Evolutionary conservation across 306 rosid species (phyloP), one percentile per base, ranked within the genome.

Genomic region (Benincasa hispida): DNA sequence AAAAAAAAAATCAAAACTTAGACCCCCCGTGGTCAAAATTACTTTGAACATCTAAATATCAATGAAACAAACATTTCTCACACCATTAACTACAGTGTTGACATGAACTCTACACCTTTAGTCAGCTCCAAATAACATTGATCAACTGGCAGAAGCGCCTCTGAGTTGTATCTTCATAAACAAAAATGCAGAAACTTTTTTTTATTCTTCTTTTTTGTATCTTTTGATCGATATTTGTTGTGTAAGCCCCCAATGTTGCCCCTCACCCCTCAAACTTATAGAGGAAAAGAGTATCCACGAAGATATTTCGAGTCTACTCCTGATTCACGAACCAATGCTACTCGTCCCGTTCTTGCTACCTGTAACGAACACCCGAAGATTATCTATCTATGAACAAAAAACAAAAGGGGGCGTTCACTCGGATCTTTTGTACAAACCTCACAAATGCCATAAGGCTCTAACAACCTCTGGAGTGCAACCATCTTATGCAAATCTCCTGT

Each of bases 311-410:
- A 87, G 79, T 87, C 90, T 25, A 87, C 90, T 19, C 90, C 90
- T 1, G 90, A 87, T 53, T 85, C 90, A 18, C 90, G 84, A 65
- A 70, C 84, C 63, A 87, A 62, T 4, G 87, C 87, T 80, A 84
- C 88, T 60, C 90, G 81, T 37, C 90, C 90, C 1, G 90, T 87
- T 63, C 90, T 79, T 32, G 90, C 90, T 79, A 87, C 85, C 90
- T 87, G 55, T 69, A 42, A 45, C 8, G 14, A 24, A 45, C 11
- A 12, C 10, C 13, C 21, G 3, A 69, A 24, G 24, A 69, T 69
- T 35, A 69, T 45, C 37, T 22, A 19, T 10, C n/a, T 21, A 22
- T 10, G 8, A 42, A 34, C 21, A 21, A 24, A 0, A 27, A 58
- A 56, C 0, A n/a, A 5, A 11, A 67, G 10, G 10, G 27, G 14